These are phyloP conservation scores for Candida endomychidarum DNA, from an alignment of 805 yeast species.

Conservation along the genomic window DNA sequence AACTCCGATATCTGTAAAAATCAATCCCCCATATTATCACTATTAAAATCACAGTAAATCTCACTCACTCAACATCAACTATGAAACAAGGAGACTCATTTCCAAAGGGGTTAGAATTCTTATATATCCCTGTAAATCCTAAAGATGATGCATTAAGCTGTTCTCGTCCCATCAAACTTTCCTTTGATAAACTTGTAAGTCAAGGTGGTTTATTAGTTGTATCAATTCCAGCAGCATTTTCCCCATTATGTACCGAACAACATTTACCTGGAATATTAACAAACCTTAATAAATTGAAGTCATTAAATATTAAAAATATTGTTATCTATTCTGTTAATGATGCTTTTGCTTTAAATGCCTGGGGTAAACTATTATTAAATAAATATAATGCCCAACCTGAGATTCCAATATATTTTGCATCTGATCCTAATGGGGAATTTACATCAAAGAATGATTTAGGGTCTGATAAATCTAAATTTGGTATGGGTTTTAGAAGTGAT, in stretches of 20 bases:
- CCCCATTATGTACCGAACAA: constrained; percentile 46
- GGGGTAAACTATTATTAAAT: constrained; percentile 42
- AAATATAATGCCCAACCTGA: constrained; percentile 18
- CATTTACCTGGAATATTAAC: constrained; percentile 41
- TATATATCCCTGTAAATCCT: constrained; percentile 39
- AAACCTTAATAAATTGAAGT: constrained; percentile 28
- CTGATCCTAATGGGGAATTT: constrained; percentile 40
- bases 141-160: constrained; percentile 32
- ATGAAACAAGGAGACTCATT: constrained; percentile 30
- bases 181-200: constrained; percentile 31
- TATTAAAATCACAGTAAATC: not conserved
- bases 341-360: constrained; percentile 43
- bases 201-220: constrained; percentile 32
- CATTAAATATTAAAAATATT: constrained; percentile 30
- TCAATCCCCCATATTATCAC: not conserved
- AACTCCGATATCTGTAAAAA: not conserved
- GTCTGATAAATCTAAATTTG: constrained; percentile 34
- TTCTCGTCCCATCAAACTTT: constrained; percentile 32
- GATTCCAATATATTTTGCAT: constrained; percentile 37
- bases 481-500: constrained; percentile 38
- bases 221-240: constrained; percentile 45
- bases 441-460: constrained; percentile 29
- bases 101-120: constrained; percentile 35
- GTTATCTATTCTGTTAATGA: constrained; percentile 42
- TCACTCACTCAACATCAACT: not conserved